Base-by-base conservation (phyloP, 345 rosid genomes). In the Hibiscus syriacus region DNA sequence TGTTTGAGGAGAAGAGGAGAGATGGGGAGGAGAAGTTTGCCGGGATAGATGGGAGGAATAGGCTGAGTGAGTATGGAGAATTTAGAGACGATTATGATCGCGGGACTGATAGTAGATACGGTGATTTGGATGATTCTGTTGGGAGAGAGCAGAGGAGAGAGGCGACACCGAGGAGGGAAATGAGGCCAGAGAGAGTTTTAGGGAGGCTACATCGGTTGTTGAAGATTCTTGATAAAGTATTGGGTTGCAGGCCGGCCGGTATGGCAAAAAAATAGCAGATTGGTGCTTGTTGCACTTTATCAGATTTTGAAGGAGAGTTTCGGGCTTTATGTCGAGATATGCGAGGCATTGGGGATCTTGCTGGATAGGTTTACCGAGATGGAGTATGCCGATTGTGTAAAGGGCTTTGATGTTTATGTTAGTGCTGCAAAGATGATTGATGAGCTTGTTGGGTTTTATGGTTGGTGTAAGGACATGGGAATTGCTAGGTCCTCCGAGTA, bases 401-500 rank as follows among this genome's bases (percentile, higher is more conserved):
- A 88, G 86, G 86, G 86, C 3, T 89, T 91, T n/a, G 98, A 94
- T 73, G 85, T 92, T 2, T 94, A 94, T 56, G 85, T 87, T 6
- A 84, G 87, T 19, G 86, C 95, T 0, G 90, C 96, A 0, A 94
- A 94, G 77, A 83, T 82, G 85, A 89, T 87, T 56, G 96, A 94
- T 78, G 96, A 94, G 82, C 80, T 94, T 17, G 69, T 84, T 59
- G 81, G 60, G 16, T 85, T 94, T 60, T 94, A 89, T 71, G 76
- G 73, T 46, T 94, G 99, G 99, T 89, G 96, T 25, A 91, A 94
- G 75, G 99, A 89, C 19, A 72, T 77, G 0, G 99, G 99, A 3
- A 78, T 94, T 34, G 96, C 95, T 17, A 84, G 99, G 58, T 91
- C 99, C 0, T 86, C 96, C 0, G 99, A 94, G 82, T 94, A 84